Conservation (phyloP, 2,329 filamentous ascomycete species). For the Pseudogymnoascus sp. region DNA sequence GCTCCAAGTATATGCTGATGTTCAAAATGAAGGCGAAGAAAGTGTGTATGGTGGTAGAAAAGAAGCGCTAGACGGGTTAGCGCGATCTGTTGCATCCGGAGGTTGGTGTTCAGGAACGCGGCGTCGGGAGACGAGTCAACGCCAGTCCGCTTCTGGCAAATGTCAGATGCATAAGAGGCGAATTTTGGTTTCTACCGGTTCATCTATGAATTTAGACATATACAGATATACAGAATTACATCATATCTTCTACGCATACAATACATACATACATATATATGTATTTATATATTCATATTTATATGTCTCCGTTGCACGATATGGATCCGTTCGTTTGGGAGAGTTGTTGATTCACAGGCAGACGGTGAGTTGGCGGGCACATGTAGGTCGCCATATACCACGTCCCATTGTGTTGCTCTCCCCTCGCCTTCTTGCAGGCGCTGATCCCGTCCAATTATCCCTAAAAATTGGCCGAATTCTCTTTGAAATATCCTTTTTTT, state of each 20-base stretch:
- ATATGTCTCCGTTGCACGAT: not conserved
- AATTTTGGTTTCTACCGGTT: not conserved
- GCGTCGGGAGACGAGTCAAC: conserved; percentile 6
- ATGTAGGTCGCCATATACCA: not conserved
- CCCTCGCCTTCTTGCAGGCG: conserved; percentile 2
- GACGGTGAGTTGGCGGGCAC: not conserved
- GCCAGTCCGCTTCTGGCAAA: conserved; percentile 9
- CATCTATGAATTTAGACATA: not conserved
- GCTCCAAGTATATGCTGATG: conserved; percentile 8
- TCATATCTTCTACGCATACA: not conserved
- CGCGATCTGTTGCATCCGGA: conserved; percentile 8
- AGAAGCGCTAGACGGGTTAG: conserved; percentile 9
- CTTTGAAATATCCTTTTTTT: not conserved
- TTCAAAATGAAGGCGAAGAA: conserved; percentile 12
- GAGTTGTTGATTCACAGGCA: not conserved
- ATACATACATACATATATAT: not conserved
- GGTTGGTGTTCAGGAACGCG: conserved; percentile 9
- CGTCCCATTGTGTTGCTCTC: not conserved
- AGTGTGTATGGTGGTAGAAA: conserved; percentile 11
- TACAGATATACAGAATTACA: not conserved
- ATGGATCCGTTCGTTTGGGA: conserved; percentile 2
- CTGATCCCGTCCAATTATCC: not conserved
- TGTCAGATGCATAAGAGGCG: conserved; percentile 7
- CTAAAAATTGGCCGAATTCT: not conserved
- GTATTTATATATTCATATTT: not conserved